Evolutionary conservation across 1,284 basidiomycete genomes (phyloP), one percentile per base, ranked within the genome.

Genomic region (Bjerkandera adusta): DNA sequence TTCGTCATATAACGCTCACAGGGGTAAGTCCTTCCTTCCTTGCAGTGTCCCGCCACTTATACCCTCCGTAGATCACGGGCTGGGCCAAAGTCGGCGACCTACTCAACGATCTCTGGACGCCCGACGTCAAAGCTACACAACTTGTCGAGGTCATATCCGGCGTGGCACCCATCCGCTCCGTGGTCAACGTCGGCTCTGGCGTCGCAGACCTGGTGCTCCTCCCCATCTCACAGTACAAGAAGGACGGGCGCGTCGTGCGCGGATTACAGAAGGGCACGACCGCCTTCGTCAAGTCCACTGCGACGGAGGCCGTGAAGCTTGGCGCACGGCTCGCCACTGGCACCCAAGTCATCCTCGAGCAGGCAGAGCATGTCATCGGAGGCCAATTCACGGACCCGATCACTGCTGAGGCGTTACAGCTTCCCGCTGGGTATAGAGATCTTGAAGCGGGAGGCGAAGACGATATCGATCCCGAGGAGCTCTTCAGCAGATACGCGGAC

Each of bases 101-200:
- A 41, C 72, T 99, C 24, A 96, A 99, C 60, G 96, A 98, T 61
- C 76, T 98, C 26, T 99, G 97, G 97, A 97, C 96, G 1, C 97
- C 96, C 2, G 97, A 99, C 65, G 95, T 99, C 46, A 98, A 98
- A 66, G 93, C 96, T 2, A 97, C 97, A 21, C 97, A 99, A 62
- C 77, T 99, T 5, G 92, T 92, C 4, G 96, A 99, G 57, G 92
- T 99, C 37, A 89, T 99, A 36, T 94, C 94, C n/a, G 96, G 96
- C 2, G 90, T 99, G 1, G 81, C 94, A 3, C 96, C 97, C 0
- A 92, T 99, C 54, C 86, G 94, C 20, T 97, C 92, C 1, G 80
- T 93, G 50, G 95, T 99, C 56, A 98, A 98, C 55, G 92, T 98
- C 35, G 96, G 97, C 10, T 92, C 92, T 16, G 96, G 96, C 10